phyloP scores from a whole-genome alignment of 2,329 filamentous ascomycete genomes.

The Ophiostoma novo-ulmi region DNA sequence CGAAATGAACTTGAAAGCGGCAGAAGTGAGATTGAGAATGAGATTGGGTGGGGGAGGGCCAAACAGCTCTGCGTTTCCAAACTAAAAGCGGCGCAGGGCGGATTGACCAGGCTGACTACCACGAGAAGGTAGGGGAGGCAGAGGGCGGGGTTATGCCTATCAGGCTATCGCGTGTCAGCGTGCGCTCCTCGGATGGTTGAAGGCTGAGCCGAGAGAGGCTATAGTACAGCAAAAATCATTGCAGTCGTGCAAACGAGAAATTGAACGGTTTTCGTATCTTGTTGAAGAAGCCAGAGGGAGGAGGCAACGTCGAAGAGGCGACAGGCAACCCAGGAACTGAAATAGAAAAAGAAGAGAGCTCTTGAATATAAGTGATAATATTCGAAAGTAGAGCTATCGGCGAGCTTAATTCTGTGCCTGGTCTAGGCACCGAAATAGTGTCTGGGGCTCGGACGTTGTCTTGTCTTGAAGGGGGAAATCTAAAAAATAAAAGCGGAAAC shows the following conservation, averaged over 20 bases:
- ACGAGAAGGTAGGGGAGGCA: conserved; percentile 5
- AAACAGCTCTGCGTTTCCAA: neutral
- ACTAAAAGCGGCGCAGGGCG: neutral
- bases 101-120: conserved; percentile 21
- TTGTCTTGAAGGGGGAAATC: neutral
- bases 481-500: neutral
- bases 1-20: neutral
- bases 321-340: neutral
- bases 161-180: neutral
- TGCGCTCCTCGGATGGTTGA: neutral
- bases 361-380: no score
- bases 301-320: no score
- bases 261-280: no score
- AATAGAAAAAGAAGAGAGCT: neutral
- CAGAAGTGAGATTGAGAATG: neutral
- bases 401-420: neutral
- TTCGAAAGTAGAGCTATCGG: neutral
- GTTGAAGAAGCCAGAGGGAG: no score
- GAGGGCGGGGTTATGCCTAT: conserved; percentile 7
- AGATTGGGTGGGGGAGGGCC: neutral
- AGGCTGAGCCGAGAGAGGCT: neutral
- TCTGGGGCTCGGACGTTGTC: neutral
- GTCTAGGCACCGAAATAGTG: conserved; percentile 2
- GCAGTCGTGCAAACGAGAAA: neutral
- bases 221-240: neutral